Conservation (phyloP, 78 protist genomes). For the Dictyostelium purpureum region DNA sequence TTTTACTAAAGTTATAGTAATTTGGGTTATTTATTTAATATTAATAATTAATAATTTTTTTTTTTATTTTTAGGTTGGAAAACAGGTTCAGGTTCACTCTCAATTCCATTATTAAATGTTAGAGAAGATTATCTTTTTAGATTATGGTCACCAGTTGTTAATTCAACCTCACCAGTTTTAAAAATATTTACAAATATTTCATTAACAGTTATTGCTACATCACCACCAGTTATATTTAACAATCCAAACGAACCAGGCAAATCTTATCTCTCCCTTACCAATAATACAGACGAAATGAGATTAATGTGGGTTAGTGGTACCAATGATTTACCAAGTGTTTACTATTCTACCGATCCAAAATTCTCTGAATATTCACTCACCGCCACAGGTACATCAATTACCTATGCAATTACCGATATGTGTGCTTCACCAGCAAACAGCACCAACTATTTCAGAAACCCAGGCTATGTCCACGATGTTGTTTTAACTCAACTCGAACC, state of each 20-base stretch:
- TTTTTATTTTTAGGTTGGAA: constrained; percentile 17
- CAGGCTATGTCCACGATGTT: constrained; percentile 72
- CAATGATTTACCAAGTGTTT: background rate
- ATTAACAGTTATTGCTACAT: background rate
- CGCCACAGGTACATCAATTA: constrained; percentile 9
- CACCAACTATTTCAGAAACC: constrained; percentile 36
- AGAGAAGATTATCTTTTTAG: constrained; percentile 52
- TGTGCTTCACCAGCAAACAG: constrained; percentile 64
- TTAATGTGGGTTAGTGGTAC: constrained; percentile 44
- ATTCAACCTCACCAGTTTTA: background rate
- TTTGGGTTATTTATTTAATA: background rate
- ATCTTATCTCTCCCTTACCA: constrained; percentile 23
- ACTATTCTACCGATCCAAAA: constrained; percentile 5
- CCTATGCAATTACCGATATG: constrained; percentile 56
- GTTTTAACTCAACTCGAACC: constrained; percentile 42
- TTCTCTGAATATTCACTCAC: background rate
- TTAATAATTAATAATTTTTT: background rate
- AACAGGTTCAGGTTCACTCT: constrained; percentile 30
- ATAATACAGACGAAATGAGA: constrained; percentile 43
- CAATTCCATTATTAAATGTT: constrained; percentile 60
- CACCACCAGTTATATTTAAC: constrained; percentile 16
- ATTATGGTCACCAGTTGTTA: constrained; percentile 46
- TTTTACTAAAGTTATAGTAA: background rate
- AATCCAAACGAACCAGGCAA: constrained; percentile 56
- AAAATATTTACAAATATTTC: background rate